Conservation (phyloP, 352 stramenopile genomes). For the Aphanomyces invadans region DNA sequence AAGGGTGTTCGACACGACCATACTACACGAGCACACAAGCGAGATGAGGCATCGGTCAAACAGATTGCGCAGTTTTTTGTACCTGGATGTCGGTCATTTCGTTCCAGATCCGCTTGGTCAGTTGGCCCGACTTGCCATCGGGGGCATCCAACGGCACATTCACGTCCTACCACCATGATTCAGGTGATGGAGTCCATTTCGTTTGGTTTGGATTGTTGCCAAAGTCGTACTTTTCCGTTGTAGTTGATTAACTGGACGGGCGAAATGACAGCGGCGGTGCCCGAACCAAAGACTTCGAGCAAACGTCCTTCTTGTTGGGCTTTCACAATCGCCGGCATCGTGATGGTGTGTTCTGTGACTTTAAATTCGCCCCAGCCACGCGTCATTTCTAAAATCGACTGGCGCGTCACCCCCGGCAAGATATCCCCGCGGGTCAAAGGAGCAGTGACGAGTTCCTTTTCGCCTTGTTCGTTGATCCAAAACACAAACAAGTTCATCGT, state of each 20-base stretch:
- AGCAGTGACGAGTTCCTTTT: conserved; percentile 88
- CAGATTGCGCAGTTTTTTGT: too few relatives aligned
- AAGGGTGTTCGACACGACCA: conserved; percentile 44
- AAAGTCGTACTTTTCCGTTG: conserved; percentile 50
- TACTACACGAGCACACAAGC: conserved; percentile 31
- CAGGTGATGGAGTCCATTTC: too few relatives aligned
- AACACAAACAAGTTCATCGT: conserved; percentile 99
- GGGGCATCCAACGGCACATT: conserved; percentile 82
- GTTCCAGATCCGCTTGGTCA: conserved; percentile 86
- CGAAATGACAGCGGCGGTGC: conserved; percentile 92
- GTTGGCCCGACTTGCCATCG: conserved; percentile 70
- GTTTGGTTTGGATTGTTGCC: too few relatives aligned
- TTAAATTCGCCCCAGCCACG: conserved; percentile 90
- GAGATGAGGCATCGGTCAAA: too few relatives aligned
- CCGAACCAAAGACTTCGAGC: conserved; percentile 93
- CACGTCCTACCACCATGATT: conserved; percentile 59
- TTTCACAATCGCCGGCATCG: conserved; percentile 91
- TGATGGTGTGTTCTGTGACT: conserved; percentile 90
- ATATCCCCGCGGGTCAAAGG: conserved; percentile 94
- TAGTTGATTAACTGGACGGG: conserved; percentile 93
- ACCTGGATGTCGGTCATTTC: conserved; percentile 85
- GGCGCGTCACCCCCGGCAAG: conserved; percentile 93
- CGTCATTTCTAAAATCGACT: conserved; percentile 92
- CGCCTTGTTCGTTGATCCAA: conserved; percentile 87
- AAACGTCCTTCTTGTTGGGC: conserved; percentile 86